Evolutionary conservation across 208 protist species (phyloP), one percentile per base, ranked within the genome.

Genomic region (Leishmania braziliensis): DNA sequence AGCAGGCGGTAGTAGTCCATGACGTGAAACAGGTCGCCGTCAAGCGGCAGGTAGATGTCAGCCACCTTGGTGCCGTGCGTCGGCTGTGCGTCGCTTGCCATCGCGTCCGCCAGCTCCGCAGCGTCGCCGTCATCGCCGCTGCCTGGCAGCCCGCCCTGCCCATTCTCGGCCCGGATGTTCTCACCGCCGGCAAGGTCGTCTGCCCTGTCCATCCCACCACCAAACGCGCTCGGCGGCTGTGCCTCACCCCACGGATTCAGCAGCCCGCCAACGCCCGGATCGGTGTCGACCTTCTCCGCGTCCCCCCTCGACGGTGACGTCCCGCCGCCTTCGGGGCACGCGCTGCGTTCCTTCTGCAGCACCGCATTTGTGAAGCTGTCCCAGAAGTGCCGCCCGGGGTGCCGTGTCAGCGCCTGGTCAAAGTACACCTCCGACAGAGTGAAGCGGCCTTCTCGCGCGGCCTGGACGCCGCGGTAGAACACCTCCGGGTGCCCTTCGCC

Each of bases 1-100:
- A 81, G 62, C 72, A 82, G 60, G 4, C 82, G 78, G 26, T 63
- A 77, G 82, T 75, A 82, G 65, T 79, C 65, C 14, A 86, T 50
- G 50, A 86, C 50, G 54, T 77, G 66, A 36, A 58, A 58, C 16
- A 85, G 82, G 29, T 33, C 18, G 14, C 74, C 82, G 54, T 85
- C 77, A 14, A 85, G 60, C 10, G 82, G 82, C n/a, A 85, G 82
- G 18, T 23, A 4, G 14, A 85, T 72, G 23, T 85, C 78, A 29
- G 20, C 6, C 23, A 75, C 43, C 6, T 16, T 75, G 36, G 46
- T n/a, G 8, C 70, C 50, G 9, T 5, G 18, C 39, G 33, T 46
- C 20, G 68, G 33, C 18, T 33, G 46, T 3, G 46, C 23, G 14
- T 26, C 68, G 33, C 36, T 20, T 51, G 68, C 23, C 58, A 0